Base-by-base conservation (phyloP, 352 stramenopile species). In the Phytophthora crassamura region DNA sequence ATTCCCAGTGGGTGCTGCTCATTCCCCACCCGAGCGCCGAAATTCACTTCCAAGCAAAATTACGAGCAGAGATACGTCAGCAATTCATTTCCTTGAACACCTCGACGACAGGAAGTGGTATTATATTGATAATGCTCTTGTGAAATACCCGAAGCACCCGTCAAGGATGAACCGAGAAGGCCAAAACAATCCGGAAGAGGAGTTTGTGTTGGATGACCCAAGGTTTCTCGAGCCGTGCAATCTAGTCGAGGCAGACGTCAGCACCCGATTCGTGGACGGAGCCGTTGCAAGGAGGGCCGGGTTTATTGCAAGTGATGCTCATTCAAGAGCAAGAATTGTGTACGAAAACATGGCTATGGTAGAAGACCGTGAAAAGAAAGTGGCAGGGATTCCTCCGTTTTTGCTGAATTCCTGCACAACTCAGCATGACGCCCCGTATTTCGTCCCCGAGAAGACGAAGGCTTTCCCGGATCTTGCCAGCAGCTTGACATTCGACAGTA, bases 401-500 rank as follows among this genome's bases (percentile, higher is more conserved):
- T 49, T 74, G 38, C 30, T 71, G 39, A 67, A 67, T 39, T 59
- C 54, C 4, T 43, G 42, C 14, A n/a, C 34, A 6, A 40, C 22
- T 2, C 45, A 48, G 12, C 35, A 57, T 34, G 34, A 72, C 20
- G 48, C 50, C 12, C 78, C 64, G 1, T 91, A 92, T 51, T 54
- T 65, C 22, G 63, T 90, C 11, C 63, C 74, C 0, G 57, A 76
- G 4, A 69, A 58, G 6, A 69, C 59, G 8, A 42, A 36, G 9
- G 65, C 54, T 5, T 82, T 80, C 28, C 10, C 39, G 14, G 39
- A 63, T 25, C 18, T 48, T 20, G 4, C 22, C 14, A 64, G 51
- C n/a, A 69, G 58, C 32, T 75, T 98, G 25, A 91, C 85, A 11
- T 98, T 98, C 55, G 91, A 98, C 38, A 97, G 92, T 40, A 78